Conservation (phyloP, 306 rosid species). For the Trifolium dubium region DNA sequence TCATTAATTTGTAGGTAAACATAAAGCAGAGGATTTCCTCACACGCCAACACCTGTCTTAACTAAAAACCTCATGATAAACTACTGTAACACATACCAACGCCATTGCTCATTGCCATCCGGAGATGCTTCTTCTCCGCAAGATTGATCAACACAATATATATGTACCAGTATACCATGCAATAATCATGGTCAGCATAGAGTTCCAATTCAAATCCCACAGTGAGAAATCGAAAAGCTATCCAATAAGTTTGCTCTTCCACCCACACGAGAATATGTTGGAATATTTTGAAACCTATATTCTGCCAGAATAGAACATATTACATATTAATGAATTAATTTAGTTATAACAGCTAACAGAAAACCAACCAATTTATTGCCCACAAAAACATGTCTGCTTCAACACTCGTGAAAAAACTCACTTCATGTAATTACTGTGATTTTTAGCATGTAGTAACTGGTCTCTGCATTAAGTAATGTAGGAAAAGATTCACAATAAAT, state of each 20-base stretch:
- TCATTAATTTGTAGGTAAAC: conserved; percentile 29
- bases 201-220: conserved; percentile 95
- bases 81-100: conserved; percentile 54
- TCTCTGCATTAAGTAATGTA: not conserved
- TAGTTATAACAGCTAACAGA: conserved; percentile 17
- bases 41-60: conserved; percentile 17
- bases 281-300: conserved; percentile 64
- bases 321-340: conserved; percentile 30
- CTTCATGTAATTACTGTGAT: conserved; percentile 15
- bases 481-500: not conserved
- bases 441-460: conserved; percentile 20
- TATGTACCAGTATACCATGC: conserved; percentile 97
- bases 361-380: conserved; percentile 26
- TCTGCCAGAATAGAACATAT: conserved; percentile 66
- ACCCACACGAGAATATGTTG: conserved; percentile 89
- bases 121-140: conserved; percentile 78
- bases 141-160: conserved; percentile 77
- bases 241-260: conserved; percentile 97
- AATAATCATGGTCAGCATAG: conserved; percentile 84
- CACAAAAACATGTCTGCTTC: conserved; percentile 8
- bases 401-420: conserved; percentile 26
- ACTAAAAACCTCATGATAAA: conserved; percentile 29
- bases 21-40: conserved; percentile 18
- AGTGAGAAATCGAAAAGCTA: conserved; percentile 86
- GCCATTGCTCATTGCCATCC: conserved; percentile 55